Base-by-base conservation (phyloP, 1,284 basidiomycete genomes). In the Naganishia liquefaciens region DNA sequence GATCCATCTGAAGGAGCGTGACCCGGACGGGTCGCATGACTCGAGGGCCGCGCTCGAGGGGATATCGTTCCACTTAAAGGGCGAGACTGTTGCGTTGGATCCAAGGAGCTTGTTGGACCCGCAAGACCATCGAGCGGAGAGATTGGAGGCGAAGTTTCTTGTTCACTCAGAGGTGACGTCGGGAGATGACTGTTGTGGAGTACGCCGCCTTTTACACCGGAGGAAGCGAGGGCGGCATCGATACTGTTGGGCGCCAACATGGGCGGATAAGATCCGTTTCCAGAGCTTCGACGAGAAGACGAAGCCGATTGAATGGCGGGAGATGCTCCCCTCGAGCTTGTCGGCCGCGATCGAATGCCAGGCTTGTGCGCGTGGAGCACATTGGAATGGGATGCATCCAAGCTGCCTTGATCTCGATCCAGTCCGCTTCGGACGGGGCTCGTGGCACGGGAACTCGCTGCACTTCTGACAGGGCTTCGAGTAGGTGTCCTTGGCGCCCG, bases 381-480 rank as follows among this genome's bases (percentile, higher is more conserved):
- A 60, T 60, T 28, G 21, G 39, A 19, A 25, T 43, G 43, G n/a
- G 30, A 13, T 6, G 57, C 57, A n/a, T 46, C 57, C 15, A 60
- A 50, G 57, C 57, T 60, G n/a, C 46, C 57, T 50, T 46, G 33
- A 37, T 33, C 27, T 60, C 57, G 19, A 30, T 17, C n/a, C 28
- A 37, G 25, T 27, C 37, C 49, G 46, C 58, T 50, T 1, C 25
- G 51, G 3, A 44, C 39, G 11, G 60, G 60, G 21, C 60, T 62
- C 11, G 50, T 30, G 13, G 69, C 64, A 0, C 76, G 76, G 1
- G 75, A 77, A 33, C 70, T 69, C 28, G 71, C 64, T 42, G 72
- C 68, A 47, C 72, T 70, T 5, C 74, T 76, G 9, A 75, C 76
- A n/a, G 72, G 71, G 6, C 70, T 66, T 28, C 71, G 71, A 11